A percentile compares a stretch with the other conserved stretches of the same genome.
Conservation (phyloP, 1,284 basidiomycete species). For the Boletus smithii region DNA sequence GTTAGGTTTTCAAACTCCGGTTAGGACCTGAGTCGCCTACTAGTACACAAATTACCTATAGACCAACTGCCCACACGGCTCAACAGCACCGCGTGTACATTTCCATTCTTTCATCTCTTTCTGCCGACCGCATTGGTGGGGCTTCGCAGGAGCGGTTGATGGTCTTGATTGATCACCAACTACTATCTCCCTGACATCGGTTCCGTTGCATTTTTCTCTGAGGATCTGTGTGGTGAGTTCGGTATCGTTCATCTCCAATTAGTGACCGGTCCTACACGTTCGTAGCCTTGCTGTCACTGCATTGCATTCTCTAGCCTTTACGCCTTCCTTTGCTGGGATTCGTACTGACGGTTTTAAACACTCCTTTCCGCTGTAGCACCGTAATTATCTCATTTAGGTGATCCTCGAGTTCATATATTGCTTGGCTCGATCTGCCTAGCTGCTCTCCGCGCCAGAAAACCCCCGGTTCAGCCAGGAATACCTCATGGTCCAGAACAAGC, state of each 20-base stretch:
- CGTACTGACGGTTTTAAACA: constrained; percentile 19
- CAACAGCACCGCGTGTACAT: constrained; percentile 17
- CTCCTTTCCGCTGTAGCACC: constrained; percentile 26
- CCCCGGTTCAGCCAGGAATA: constrained; percentile 30
- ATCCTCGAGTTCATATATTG: constrained; percentile 31
- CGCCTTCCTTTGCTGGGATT: constrained; percentile 19
- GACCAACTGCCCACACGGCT: constrained; percentile 2
- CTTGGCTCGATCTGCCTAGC: constrained; percentile 23
- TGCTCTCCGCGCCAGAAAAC: constrained; percentile 25
- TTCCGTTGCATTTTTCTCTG: constrained; percentile 6
- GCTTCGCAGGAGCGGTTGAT: constrained; percentile 16
- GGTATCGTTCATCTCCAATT: constrained; percentile 6
- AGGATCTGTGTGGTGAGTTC: constrained; percentile 29
- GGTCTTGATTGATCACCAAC: constrained; percentile 29
- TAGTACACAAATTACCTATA: too few species aligned
- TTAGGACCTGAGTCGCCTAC: too few species aligned
- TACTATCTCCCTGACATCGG: constrained; percentile 3
- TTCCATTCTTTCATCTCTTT: constrained; percentile 14
- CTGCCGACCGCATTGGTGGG: constrained; percentile 2
- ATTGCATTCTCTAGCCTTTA: constrained; percentile 30
- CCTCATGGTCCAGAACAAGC: constrained; percentile 35
- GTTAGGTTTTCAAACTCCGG: too few species aligned
- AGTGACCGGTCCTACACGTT: constrained; percentile 24
- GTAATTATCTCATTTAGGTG: constrained; percentile 31
- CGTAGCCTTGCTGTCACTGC: constrained; percentile 39